A percentile compares a stretch with the other conserved stretches of the same genome.
These are phyloP conservation scores for Pulveroboletus sp. DNA, from an alignment of 768 basidiomycete species.

Conservation along the genomic window DNA sequence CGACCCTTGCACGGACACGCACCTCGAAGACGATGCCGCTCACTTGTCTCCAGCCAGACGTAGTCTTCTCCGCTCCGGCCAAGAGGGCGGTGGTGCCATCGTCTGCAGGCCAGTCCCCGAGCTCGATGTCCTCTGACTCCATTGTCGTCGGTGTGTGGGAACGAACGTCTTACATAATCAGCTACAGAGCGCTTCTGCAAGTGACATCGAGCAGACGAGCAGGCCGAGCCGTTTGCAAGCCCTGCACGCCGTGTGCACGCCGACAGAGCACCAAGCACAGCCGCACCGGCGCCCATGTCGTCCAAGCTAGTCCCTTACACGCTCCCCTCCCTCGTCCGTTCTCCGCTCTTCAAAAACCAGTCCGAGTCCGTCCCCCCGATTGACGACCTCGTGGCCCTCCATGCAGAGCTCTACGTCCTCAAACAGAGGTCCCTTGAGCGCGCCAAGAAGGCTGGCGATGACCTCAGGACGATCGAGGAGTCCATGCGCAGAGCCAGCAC, in stretches of 20 bases:
- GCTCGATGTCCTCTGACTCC: conserved; percentile 34
- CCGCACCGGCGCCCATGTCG: too few relatives aligned
- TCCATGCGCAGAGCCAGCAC: conserved; percentile 54
- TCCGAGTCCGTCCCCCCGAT: conserved; percentile 65
- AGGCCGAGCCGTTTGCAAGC: too few relatives aligned
- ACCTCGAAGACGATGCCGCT: conserved; percentile 71
- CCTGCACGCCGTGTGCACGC: too few relatives aligned
- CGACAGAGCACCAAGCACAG: too few relatives aligned
- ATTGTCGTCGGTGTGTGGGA: conserved; percentile 19
- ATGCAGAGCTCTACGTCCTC: conserved; percentile 54
- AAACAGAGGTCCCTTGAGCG: conserved; percentile 56
- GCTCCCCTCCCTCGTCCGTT: conserved; percentile 47
- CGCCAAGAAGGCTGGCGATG: conserved; percentile 70
- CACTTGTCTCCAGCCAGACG: conserved; percentile 50
- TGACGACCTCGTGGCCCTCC: conserved; percentile 66
- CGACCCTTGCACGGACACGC: conserved; percentile 17
- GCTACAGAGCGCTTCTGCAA: too few relatives aligned
- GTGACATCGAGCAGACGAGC: too few relatives aligned
- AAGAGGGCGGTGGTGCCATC: conserved; percentile 47
- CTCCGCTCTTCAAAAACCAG: conserved; percentile 57
- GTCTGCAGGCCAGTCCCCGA: conserved; percentile 33
- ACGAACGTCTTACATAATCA: conserved; percentile 24
- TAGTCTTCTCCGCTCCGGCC: conserved; percentile 26
- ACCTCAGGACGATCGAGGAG: conserved; percentile 70
- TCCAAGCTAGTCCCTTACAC: conserved; percentile 53